Evolutionary conservation across 306 rosid genomes (phyloP).

Genomic region (Rosa lucieae): DNA sequence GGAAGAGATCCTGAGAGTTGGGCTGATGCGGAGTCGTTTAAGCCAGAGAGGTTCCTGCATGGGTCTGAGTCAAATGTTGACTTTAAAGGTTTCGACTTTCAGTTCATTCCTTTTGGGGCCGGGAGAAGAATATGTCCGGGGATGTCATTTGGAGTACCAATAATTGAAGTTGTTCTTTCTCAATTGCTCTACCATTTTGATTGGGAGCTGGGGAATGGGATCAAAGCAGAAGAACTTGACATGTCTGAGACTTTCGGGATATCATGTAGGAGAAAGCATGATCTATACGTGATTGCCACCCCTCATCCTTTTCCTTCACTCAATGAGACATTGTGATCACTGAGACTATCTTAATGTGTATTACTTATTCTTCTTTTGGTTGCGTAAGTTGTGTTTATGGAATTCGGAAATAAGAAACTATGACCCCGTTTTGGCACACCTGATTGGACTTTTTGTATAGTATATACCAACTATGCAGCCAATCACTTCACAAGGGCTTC

Average conservation of each 20-base stretch:
- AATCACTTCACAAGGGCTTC: not conserved
- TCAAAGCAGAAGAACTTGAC: not conserved
- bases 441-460: not conserved
- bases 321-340: no score
- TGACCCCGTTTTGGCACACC: not conserved
- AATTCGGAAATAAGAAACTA: not conserved
- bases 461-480: no score
- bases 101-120: conserved; percentile 23
- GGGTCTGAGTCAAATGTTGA: not conserved
- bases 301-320: not conserved
- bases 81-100: conserved; percentile 2
- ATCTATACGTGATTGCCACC: not conserved
- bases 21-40: conserved; percentile 10
- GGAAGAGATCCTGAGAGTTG: not conserved
- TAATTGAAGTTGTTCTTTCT: conserved; percentile 2
- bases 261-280: not conserved
- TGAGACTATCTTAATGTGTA: no score
- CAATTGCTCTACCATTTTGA: conserved; percentile 1
- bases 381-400: not conserved
- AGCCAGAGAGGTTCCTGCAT: conserved; percentile 14
- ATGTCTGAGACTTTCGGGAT: not conserved
- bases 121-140: conserved; percentile 19
- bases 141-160: not conserved
- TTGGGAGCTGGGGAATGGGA: not conserved
- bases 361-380: no score